Conservation (phyloP, 495 filamentous ascomycete species). For the Penicillium maclennaniae region DNA sequence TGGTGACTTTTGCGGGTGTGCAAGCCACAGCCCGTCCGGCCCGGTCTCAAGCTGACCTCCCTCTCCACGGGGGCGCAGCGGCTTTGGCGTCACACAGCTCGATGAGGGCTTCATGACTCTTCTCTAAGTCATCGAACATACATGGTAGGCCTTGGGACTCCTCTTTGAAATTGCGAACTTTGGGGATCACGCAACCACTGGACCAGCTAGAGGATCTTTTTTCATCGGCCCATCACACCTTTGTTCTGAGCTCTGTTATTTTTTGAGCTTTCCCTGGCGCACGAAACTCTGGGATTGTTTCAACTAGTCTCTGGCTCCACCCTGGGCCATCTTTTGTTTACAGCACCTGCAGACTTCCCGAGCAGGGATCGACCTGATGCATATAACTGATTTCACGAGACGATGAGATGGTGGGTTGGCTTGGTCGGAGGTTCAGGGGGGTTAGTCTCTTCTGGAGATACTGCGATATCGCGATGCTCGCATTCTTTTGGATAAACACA, state of each 20-base stretch:
- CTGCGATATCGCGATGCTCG: background rate
- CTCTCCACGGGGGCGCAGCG: background rate
- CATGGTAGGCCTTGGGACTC: background rate
- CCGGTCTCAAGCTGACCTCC: constrained; percentile 6
- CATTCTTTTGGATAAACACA: background rate
- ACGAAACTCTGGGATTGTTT: background rate
- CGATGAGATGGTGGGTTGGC: background rate
- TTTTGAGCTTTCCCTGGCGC: background rate
- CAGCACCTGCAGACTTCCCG: background rate
- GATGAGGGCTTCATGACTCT: background rate
- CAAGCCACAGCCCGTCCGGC: constrained; percentile 7
- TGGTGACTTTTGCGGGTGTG: background rate
- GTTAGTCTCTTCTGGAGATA: background rate
- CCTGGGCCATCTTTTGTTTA: background rate
- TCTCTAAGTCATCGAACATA: background rate
- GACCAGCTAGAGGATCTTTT: background rate
- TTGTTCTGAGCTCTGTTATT: background rate
- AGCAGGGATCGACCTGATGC: background rate
- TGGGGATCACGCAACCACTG: background rate
- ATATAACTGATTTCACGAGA: background rate
- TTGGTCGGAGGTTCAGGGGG: background rate
- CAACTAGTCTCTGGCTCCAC: background rate
- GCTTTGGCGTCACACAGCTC: background rate
- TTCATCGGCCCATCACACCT: background rate
- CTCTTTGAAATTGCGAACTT: background rate